These are phyloP conservation scores for Plasmopara muralis DNA, from an alignment of 352 stramenopile species.

Conservation along the genomic window DNA sequence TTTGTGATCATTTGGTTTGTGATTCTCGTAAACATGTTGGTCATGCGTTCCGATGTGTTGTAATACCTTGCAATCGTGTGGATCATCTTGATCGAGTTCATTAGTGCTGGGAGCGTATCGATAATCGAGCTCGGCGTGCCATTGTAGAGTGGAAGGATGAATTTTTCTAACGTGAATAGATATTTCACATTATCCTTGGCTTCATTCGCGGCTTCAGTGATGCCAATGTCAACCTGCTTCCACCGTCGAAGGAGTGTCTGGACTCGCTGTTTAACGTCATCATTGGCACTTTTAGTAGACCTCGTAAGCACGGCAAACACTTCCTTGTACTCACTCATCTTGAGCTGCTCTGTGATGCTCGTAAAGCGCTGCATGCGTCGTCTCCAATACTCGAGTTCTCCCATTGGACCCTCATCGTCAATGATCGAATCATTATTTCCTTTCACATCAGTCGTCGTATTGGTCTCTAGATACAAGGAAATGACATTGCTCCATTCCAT, in stretches of 20 bases:
- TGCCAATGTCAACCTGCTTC: slow-evolving; percentile 98
- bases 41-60: slow-evolving; percentile 97
- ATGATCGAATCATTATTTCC: slow-evolving; percentile 60
- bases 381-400: slow-evolving; percentile 96
- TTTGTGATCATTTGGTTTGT: slow-evolving; percentile 99
- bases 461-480: slow-evolving; percentile 89
- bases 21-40: slow-evolving; percentile 96
- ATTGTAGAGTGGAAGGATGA: slow-evolving; percentile 86
- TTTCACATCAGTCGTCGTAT: slow-evolving; percentile 56
- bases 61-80: slow-evolving; percentile 98
- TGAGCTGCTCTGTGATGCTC: slow-evolving; percentile 98
- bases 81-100: slow-evolving; percentile 99
- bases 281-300: slow-evolving; percentile 78
- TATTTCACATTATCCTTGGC: slow-evolving; percentile 99
- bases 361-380: slow-evolving; percentile 96
- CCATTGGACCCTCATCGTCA: slow-evolving; percentile 91
- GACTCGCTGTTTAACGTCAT: slow-evolving; percentile 90
- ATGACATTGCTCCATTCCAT: slow-evolving; percentile 97
- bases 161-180: slow-evolving; percentile 97
- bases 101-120: slow-evolving; percentile 95
- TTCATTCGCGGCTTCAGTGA: slow-evolving; percentile 97
- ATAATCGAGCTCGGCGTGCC: slow-evolving; percentile 96
- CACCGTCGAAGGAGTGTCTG: slow-evolving; percentile 92
- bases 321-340: slow-evolving; percentile 94
- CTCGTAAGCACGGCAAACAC: slow-evolving; percentile 90